Evolutionary conservation across 148 eudicot species (phyloP).

Genomic region (Arctostaphylos glauca): DNA sequence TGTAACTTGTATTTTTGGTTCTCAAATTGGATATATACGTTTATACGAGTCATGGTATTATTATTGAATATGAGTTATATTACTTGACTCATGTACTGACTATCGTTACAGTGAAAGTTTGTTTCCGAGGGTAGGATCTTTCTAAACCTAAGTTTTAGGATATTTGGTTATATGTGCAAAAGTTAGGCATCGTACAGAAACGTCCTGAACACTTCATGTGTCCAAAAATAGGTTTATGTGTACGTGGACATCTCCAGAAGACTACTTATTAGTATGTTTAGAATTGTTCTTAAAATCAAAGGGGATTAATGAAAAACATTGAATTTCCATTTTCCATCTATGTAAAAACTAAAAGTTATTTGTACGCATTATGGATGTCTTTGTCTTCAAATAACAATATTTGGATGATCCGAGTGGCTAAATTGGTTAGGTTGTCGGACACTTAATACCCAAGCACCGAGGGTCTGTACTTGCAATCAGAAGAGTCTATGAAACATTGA

Average conservation of each 20-base stretch:
- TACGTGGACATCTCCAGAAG: no score
- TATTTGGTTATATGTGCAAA: background rate
- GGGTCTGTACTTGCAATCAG: background rate
- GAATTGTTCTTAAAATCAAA: background rate
- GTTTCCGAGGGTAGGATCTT: background rate
- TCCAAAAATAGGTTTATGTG: background rate
- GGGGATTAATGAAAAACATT: background rate
- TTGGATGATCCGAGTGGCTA: background rate
- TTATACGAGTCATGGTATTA: background rate
- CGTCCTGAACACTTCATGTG: background rate
- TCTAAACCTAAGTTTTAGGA: background rate
- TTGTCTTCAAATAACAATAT: background rate
- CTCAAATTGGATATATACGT: background rate
- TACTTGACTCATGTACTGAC: background rate
- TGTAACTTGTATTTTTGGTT: background rate
- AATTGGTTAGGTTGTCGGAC: background rate
- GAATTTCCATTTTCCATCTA: background rate
- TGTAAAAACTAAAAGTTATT: background rate
- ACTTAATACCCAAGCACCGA: background rate
- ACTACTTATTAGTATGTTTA: no score
- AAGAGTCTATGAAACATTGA: background rate
- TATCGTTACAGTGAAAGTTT: background rate
- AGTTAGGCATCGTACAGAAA: background rate
- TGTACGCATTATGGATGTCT: background rate
- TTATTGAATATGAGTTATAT: background rate